Conservation (phyloP, 306 rosid species). For the Sicyos edulis region DNA sequence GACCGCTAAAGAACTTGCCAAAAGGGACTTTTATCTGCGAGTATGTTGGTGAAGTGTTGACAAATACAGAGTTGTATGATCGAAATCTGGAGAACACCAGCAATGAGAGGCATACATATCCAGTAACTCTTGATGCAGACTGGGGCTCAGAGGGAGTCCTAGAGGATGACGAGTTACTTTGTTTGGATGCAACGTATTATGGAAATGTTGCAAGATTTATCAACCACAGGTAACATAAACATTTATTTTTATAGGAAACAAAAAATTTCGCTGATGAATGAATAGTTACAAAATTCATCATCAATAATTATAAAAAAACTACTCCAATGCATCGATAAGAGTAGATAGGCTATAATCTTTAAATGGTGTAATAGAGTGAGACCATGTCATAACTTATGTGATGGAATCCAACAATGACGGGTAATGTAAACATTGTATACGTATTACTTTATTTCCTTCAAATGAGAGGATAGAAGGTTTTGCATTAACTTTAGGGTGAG, state of each 20-base stretch:
- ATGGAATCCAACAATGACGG: constrained; percentile 28
- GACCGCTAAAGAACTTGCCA: constrained; percentile 67
- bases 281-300: no score
- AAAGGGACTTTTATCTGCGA: constrained; percentile 78
- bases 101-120: constrained; percentile 75
- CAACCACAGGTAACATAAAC: constrained; percentile 63
- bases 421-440: constrained; percentile 29
- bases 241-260: not conserved
- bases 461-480: not conserved
- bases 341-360: no score
- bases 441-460: not conserved
- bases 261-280: no score
- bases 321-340: no score
- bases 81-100: constrained; percentile 34
- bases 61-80: constrained; percentile 69
- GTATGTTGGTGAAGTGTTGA: constrained; percentile 77
- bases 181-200: constrained; percentile 78
- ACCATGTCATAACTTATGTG: no score
- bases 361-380: no score
- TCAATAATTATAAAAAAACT: no score
- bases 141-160: constrained; percentile 77
- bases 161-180: constrained; percentile 77
- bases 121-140: constrained; percentile 84
- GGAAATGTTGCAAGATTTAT: constrained; percentile 93
- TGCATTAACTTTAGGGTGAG: not conserved